Conservation (phyloP, 805 yeast species). For the Hagleromyces aurorensis region DNA sequence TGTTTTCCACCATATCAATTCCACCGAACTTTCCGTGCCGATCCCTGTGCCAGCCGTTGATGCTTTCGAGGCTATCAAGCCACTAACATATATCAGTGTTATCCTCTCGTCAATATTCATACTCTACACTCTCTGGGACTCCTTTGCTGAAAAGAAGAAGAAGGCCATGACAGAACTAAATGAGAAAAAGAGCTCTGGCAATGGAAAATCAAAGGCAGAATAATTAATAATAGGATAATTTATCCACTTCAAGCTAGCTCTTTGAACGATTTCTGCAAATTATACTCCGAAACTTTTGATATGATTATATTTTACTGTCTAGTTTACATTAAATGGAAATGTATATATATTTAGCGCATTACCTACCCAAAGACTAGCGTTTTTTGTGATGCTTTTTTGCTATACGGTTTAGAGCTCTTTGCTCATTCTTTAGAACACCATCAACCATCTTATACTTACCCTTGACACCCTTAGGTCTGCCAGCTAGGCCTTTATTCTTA, state of each 20-base stretch:
- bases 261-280: no score
- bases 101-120: no score
- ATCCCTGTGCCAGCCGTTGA: slow-evolving; percentile 38
- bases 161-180: not conserved
- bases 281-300: no score
- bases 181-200: no score
- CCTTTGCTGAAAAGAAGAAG: slow-evolving; percentile 6
- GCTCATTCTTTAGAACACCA: slow-evolving; percentile 95
- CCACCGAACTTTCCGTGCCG: slow-evolving; percentile 18
- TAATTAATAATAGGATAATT: no score
- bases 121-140: slow-evolving; percentile 27
- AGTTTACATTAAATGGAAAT: no score
- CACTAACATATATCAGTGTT: no score
- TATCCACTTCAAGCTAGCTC: no score
- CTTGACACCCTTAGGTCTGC: slow-evolving; percentile 94
- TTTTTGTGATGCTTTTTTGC: slow-evolving; percentile 73
- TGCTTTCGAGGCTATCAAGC: slow-evolving; percentile 29
- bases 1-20: slow-evolving; percentile 32
- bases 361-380: no score
- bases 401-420: slow-evolving; percentile 83
- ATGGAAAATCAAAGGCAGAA: no score
- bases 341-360: no score
- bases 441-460: slow-evolving; percentile 99
- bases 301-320: no score
- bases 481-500: slow-evolving; percentile 73